phyloP scores from a whole-genome alignment of 2,329 filamentous ascomycete species.

The Arthrobotrys sinensis region DNA sequence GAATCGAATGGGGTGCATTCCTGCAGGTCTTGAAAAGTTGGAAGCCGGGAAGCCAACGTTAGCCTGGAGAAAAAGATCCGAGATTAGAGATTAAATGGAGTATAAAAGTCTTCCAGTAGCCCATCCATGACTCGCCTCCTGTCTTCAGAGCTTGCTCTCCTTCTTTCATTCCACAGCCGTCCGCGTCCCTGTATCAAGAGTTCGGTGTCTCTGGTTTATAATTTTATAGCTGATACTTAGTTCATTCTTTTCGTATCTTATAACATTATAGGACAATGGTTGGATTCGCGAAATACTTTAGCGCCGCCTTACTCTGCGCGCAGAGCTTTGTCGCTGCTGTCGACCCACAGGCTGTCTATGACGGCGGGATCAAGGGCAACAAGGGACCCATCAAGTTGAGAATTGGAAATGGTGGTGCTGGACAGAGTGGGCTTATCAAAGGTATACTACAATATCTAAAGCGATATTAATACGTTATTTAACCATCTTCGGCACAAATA shows the following conservation, averaged over 20 bases:
- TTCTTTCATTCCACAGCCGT: not conserved
- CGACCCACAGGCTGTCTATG: conserved; percentile 63
- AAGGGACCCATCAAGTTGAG: conserved; percentile 62
- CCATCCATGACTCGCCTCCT: not conserved
- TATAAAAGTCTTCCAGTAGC: conserved; percentile 7
- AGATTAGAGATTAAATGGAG: not conserved
- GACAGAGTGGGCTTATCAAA: conserved; percentile 67
- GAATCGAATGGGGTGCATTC: conserved; percentile 16
- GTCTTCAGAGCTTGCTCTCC: conserved; percentile 4
- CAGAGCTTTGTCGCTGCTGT: conserved; percentile 46
- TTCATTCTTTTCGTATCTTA: conserved; percentile 32
- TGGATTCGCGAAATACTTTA: conserved; percentile 45
- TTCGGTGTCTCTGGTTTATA: not conserved
- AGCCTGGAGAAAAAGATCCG: not conserved
- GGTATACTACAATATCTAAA: conserved; percentile 62
- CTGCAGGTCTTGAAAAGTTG: not conserved
- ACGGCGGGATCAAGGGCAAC: conserved; percentile 59
- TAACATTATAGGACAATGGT: conserved; percentile 46
- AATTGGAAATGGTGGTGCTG: conserved; percentile 67
- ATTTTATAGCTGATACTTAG: conserved; percentile 24
- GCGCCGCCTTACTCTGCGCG: conserved; percentile 19
- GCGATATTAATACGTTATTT: too few species aligned
- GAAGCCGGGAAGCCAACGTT: not conserved
- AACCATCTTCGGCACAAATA: too few species aligned
- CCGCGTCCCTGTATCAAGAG: not conserved